Evolutionary conservation across 2,329 filamentous ascomycete genomes (phyloP), one percentile per base, ranked within the genome.

Genomic region (Venturia carpophila): DNA sequence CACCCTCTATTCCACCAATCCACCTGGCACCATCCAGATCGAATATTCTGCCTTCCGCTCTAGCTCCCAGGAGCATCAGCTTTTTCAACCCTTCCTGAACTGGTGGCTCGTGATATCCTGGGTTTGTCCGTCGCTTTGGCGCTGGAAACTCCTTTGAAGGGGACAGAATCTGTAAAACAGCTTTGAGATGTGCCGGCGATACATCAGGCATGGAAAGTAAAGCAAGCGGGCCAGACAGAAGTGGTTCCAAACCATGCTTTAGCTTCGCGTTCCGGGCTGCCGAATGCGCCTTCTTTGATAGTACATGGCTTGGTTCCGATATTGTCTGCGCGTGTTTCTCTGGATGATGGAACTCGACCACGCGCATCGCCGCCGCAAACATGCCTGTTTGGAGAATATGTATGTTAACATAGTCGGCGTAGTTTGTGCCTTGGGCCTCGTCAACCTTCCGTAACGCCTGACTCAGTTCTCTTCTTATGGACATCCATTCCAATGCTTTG

Each of bases 351-450:
- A 92, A 95, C 73, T 97, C 93, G 67, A 92, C 87, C 63, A 97
- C 84, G 69, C 89, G 88, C 67, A 97, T 79, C 1, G 93, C 92
- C 21, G 90, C 86, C 69, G 88, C 87, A 74, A 99, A 91, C 73
- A 99, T 95, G 72, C 90, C 89, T 17, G 91, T 94, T 73, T 94
- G 88, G 65, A 99, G 80, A 34, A 96, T 90, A 75, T 95, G 88
- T 34, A 97, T 75, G 76, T 90, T 88, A 69, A 94, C 82, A 47
- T 80, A 78, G 1, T 83, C 77, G n/a, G 83, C 81, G 42, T 91
- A 73, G 24, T 75, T 47, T 79, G 72, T 87, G 86, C 78, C 85
- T 85, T 78, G 87, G 79, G 71, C 88, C 79, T 79, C 78, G 67
- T 93, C 90, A 3, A 88, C 80, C 69, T 87, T 88, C 41, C 75